Base-by-base conservation (phyloP, 306 rosid species). In the Ormosia emarginata region DNA sequence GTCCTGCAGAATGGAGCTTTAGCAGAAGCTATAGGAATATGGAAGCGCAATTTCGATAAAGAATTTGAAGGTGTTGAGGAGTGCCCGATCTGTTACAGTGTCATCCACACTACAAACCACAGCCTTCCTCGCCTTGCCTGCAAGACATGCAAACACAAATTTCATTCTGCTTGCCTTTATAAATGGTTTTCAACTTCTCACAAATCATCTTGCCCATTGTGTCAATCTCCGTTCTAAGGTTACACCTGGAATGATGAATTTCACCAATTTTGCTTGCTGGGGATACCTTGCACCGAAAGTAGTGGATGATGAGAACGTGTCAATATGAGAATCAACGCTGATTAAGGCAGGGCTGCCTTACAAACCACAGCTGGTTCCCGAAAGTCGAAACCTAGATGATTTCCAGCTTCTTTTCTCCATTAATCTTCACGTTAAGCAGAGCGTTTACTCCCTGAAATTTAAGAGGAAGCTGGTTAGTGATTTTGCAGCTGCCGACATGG, bases 21-120 rank as follows among this genome's bases (percentile, higher is more conserved):
- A 69, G 97, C 99, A 17, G 98, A 95, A 88, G 95, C 99, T 44
- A 95, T 95, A 55, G 87, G 95, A 71, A 93, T 85, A 77, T 95
- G 99, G 99, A 95, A 95, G 91, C 89, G 84, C 81, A 92, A 95
- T 85, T 93, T 93, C 56, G 99, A 95, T 85, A 93, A 95, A 85
- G 99, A 95, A 86, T 93, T 95, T 75, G 99, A 95, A 92, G 99
- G 98, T 17, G 92, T 95, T 65, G 99, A 95, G 88, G 99, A 93
- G 88, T 92, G 99, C 83, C 99, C 99, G 0, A 93, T 95, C 74
- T 95, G 99, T 83, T 93, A 95, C 83, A 95, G 99, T 79, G 97
- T 93, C 83, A 93, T 95, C 71, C 99, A 95, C 85, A 95, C 99
- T 13, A 78, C 93, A 56, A 92, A 95, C 88, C 94, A 92, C 83